Conservation (phyloP, 1,284 basidiomycete genomes). For the Cryptococcus depauperatus region DNA sequence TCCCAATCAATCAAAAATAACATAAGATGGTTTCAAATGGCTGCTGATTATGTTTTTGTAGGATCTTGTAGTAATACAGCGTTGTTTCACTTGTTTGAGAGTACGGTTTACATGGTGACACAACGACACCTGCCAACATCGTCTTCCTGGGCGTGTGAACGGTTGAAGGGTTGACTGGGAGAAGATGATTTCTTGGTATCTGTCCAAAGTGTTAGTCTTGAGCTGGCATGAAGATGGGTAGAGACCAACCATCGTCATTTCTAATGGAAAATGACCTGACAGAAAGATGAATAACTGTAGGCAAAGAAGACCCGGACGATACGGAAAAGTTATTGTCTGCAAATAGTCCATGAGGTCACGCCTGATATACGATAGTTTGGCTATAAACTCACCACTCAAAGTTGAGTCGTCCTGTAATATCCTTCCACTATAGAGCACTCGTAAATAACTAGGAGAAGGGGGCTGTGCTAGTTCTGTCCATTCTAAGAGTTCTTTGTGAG, state of each 20-base stretch:
- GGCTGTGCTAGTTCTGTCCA: conserved; percentile 64
- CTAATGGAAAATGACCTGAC: conserved; percentile 54
- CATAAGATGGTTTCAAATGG: too few relatives aligned
- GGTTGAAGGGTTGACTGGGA: conserved; percentile 2
- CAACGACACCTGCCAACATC: conserved; percentile 38
- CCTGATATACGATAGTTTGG: not conserved
- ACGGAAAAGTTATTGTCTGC: conserved; percentile 37
- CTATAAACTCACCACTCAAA: conserved; percentile 52
- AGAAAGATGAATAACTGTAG: conserved; percentile 72
- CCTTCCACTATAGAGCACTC: conserved; percentile 71
- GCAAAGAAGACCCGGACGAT: conserved; percentile 34
- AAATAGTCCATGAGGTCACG: not conserved
- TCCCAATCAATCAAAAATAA: too few relatives aligned
- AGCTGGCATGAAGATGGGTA: not conserved
- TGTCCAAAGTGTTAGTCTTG: too few relatives aligned
- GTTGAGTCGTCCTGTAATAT: conserved; percentile 77
- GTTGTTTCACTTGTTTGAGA: too few relatives aligned
- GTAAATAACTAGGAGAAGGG: conserved; percentile 66
- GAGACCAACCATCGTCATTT: conserved; percentile 32
- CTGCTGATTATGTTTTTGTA: too few relatives aligned
- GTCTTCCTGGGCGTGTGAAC: conserved; percentile 17
- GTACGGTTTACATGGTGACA: conserved; percentile 31
- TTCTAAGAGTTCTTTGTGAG: conserved; percentile 48
- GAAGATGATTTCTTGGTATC: conserved; percentile 13
- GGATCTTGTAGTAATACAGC: too few relatives aligned